Evolutionary conservation across 306 rosid species (phyloP).

Genomic region (Vachellia collinsii): DNA sequence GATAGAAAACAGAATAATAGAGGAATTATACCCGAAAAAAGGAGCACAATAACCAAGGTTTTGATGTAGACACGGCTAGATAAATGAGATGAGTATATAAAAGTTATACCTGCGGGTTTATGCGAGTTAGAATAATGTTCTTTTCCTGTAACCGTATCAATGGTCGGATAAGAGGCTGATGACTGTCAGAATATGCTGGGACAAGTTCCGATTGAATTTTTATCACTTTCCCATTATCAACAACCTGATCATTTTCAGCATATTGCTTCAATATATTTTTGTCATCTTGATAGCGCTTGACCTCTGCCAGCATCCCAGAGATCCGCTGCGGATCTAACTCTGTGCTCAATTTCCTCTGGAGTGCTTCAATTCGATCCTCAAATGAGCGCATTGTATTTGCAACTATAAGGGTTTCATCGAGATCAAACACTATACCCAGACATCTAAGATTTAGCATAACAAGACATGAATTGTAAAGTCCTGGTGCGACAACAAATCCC

Average conservation of each 20-base stretch:
- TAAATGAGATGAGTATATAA: conserved; percentile 21
- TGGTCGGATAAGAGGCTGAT: conserved; percentile 81
- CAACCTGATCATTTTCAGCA: conserved; percentile 88
- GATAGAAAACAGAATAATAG: conserved; percentile 16
- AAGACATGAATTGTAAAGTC: conserved; percentile 86
- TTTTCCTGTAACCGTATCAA: conserved; percentile 82
- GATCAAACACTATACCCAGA: conserved; percentile 97
- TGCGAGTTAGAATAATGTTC: conserved; percentile 93
- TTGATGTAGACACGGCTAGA: conserved; percentile 22
- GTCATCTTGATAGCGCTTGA: conserved; percentile 90
- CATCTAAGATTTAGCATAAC: conserved; percentile 96
- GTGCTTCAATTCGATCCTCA: conserved; percentile 94
- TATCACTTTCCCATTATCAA: conserved; percentile 88
- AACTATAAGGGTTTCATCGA: conserved; percentile 96
- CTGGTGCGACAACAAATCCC: conserved; percentile 81
- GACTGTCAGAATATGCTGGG: conserved; percentile 80
- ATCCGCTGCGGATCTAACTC: conserved; percentile 86
- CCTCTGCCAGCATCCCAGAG: conserved; percentile 85
- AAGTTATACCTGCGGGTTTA: conserved; percentile 83
- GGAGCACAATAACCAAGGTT: conserved; percentile 3
- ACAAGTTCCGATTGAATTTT: conserved; percentile 87
- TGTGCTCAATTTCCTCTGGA: conserved; percentile 81
- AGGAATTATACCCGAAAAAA: conserved; percentile 17
- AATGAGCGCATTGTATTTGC: conserved; percentile 99
- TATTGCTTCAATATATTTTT: conserved; percentile 87